These are phyloP conservation scores for Chalciporus sphaerocephalus DNA, from an alignment of 768 basidiomycete genomes.

Conservation along the genomic window DNA sequence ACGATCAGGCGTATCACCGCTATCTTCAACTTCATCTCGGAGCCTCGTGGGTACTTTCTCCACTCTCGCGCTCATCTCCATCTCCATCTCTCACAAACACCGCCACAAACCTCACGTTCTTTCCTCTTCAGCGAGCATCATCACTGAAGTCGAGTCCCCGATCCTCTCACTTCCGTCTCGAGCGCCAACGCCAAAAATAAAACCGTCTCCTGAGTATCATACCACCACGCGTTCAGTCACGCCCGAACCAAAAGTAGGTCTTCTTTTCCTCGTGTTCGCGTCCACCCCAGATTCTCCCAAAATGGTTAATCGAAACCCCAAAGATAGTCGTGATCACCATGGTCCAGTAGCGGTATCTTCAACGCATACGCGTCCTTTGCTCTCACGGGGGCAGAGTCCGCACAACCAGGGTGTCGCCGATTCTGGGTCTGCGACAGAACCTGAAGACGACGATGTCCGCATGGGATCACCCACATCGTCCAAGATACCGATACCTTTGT, in stretches of 20 bases:
- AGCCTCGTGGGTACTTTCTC: constrained; percentile 52
- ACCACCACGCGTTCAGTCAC: constrained; percentile 3
- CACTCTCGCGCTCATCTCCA: constrained; percentile 4
- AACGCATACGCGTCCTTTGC: too few species aligned
- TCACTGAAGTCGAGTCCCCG: constrained; percentile 43
- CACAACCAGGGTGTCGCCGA: constrained; percentile 10
- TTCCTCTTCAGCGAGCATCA: constrained; percentile 58
- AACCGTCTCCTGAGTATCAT: constrained; percentile 2
- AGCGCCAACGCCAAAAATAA: constrained; percentile 16
- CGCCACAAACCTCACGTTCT: too few species aligned
- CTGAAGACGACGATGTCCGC: constrained; percentile 23
- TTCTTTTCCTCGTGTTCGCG: background rate
- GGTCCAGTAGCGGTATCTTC: too few species aligned
- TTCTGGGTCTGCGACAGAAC: constrained; percentile 29
- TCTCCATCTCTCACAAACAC: constrained; percentile 7
- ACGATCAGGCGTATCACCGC: constrained; percentile 68
- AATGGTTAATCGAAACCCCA: constrained; percentile 9
- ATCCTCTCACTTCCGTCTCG: constrained; percentile 34
- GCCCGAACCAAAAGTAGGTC: constrained; percentile 22
- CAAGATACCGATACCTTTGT: constrained; percentile 1
- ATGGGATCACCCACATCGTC: constrained; percentile 23
- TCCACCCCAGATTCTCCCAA: background rate
- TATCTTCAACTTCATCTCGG: constrained; percentile 60
- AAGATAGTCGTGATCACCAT: constrained; percentile 12
- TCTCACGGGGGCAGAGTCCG: constrained; percentile 10